Percentiles rank a stretch among this genome's conserved stretches.
These are phyloP conservation scores for Fragilaria radians DNA, from an alignment of 108 stramenopile species.

Conservation along the genomic window DNA sequence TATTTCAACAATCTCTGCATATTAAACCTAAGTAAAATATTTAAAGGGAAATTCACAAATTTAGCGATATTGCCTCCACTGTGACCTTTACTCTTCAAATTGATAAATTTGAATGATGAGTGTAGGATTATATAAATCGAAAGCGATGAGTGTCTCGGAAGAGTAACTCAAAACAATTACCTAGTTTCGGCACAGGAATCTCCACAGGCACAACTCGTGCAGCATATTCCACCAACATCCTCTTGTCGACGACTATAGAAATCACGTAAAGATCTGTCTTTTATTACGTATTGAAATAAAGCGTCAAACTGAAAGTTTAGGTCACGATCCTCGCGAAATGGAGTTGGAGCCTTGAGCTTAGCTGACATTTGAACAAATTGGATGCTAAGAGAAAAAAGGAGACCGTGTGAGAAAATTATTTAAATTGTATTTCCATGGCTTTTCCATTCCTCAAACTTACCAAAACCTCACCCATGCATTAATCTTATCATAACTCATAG, in stretches of 20 bases:
- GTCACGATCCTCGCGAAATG: conserved; percentile 19
- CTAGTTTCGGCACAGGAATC: neutral
- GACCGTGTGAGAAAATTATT: too few relatives aligned
- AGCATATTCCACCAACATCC: neutral
- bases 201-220: neutral
- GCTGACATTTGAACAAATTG: conserved; percentile 29
- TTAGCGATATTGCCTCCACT: too few relatives aligned
- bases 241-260: conserved; percentile 6
- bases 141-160: too few relatives aligned
- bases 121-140: too few relatives aligned
- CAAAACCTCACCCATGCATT: conserved; percentile 57
- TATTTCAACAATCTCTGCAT: too few relatives aligned
- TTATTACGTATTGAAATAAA: conserved; percentile 48
- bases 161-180: too few relatives aligned
- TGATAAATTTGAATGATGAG: too few relatives aligned
- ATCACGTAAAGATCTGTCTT: conserved; percentile 43
- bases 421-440: too few relatives aligned
- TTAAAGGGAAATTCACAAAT: too few relatives aligned
- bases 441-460: too few relatives aligned
- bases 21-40: too few relatives aligned
- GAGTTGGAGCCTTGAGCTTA: neutral
- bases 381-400: conserved; percentile 7
- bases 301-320: conserved; percentile 40
- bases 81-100: too few relatives aligned
- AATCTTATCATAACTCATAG: conserved; percentile 33